Base-by-base conservation (phyloP, 345 rosid species). In the Carallia brachiata region DNA sequence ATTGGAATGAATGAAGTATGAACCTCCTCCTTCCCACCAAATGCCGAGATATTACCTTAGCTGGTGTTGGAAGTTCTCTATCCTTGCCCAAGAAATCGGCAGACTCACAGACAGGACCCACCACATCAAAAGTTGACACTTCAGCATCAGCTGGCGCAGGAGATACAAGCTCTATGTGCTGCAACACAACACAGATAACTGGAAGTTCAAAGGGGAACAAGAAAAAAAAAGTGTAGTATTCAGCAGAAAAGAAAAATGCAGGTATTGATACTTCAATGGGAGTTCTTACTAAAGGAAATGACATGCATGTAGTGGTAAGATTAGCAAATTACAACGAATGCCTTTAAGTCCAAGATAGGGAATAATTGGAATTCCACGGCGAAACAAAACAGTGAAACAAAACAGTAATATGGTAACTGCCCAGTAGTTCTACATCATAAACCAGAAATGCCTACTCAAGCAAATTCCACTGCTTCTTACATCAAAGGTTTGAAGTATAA, bases 21-120 rank as follows among this genome's bases (percentile, higher is more conserved):
- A 44, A 44, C 50, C 50, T 44, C 50, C 4, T 44, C 16, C 55
- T 30, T 55, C 23, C 60, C 30, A 39, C 10, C 50, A 75, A 36
- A 72, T 19, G 47, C 16, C 27, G 44, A 31, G 30, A 17, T 27
- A 39, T 58, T 70, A 89, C 99, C 96, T 87, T 71, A n/a, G 79
- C 47, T 36, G 98, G 99, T 64, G 99, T 84, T 23, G 97, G 87
- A 44, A 96, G 99, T 78, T 92, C 91, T 83, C 99, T 87, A 6
- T 89, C 87, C 75, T 95, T 95, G 13, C 99, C 99, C 77, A 95
- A 69, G 91, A 96, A 96, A 81, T 96, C 99, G 52, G 99, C 99
- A 66, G 99, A 96, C 70, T 96, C 99, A 15, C 99, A 96, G 63
- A 96, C 99, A 53, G 99, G 99, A 52, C 99, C 99, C 17, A 96